These are phyloP conservation scores for Penicillium frequentans DNA, from an alignment of 2,329 filamentous ascomycete species.

Conservation along the genomic window DNA sequence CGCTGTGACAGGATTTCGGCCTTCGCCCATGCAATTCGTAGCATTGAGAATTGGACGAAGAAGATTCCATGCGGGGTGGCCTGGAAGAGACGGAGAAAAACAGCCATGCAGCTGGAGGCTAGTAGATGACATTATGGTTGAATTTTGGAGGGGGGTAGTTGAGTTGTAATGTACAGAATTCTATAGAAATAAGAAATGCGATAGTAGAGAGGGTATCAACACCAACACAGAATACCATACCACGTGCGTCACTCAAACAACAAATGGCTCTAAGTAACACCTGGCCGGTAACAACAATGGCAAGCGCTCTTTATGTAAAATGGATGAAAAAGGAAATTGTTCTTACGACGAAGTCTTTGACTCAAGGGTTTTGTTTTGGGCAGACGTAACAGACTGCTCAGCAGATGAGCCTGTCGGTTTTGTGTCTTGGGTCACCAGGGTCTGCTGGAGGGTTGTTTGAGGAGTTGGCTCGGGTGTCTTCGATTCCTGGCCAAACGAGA, in stretches of 20 bases:
- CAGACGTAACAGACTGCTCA: background rate
- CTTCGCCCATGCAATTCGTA: no score
- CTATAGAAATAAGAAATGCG: constrained; percentile 1
- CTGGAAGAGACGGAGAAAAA: background rate
- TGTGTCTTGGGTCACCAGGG: background rate
- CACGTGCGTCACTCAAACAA: background rate
- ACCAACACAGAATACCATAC: background rate
- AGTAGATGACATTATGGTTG: background rate
- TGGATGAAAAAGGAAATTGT: background rate
- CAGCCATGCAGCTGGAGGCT: no score
- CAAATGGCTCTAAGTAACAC: background rate
- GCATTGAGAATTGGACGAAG: no score
- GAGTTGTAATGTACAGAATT: constrained; percentile 1
- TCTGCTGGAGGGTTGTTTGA: background rate
- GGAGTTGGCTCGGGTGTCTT: background rate
- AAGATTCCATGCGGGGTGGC: no score
- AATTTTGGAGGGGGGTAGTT: background rate
- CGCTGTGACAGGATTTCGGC: no score
- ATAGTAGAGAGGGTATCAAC: constrained; percentile 5
- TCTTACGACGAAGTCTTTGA: background rate
- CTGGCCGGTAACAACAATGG: background rate
- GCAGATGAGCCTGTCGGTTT: background rate
- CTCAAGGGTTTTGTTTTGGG: background rate
- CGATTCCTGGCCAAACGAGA: constrained; percentile 27
- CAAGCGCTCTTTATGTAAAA: background rate